Conservation (phyloP, 2,329 filamentous ascomycete species). For the Aspergillus flavus region DNA sequence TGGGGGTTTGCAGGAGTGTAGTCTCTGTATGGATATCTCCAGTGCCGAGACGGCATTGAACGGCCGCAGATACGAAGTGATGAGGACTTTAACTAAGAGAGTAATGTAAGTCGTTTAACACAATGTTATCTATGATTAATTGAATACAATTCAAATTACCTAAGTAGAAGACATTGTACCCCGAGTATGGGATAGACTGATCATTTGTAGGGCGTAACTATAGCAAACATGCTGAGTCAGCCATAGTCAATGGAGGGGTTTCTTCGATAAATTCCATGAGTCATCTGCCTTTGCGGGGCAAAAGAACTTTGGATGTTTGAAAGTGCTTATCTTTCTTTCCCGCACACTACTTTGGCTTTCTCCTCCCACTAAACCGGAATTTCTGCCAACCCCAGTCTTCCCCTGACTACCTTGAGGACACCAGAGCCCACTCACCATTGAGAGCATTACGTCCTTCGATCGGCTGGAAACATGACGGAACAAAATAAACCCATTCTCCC, state of each 20-base stretch:
- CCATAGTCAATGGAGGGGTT: not conserved
- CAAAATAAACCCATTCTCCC: slow-evolving; percentile 53
- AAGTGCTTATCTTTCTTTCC: not conserved
- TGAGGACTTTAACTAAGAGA: not conserved
- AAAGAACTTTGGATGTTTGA: not conserved
- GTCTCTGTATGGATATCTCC: not conserved
- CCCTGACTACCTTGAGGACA: slow-evolving; percentile 3
- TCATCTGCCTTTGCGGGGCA: slow-evolving; percentile 4
- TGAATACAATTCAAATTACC: not conserved
- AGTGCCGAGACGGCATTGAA: not conserved
- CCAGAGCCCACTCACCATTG: not conserved
- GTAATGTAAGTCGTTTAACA: not conserved
- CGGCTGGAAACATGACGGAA: slow-evolving; percentile 37
- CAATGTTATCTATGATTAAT: not conserved
- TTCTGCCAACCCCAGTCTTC: not conserved
- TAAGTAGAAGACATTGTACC: not conserved
- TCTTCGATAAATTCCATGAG: not conserved
- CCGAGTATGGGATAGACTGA: not conserved
- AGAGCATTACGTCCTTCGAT: slow-evolving; percentile 16
- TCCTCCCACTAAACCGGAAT: not conserved
- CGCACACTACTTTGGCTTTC: not conserved
- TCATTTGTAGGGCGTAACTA: not conserved
- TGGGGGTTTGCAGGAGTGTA: not conserved
- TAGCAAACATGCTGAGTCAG: not conserved
- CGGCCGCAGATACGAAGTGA: not conserved